These are phyloP conservation scores for Daucus carota DNA, from an alignment of 129 eudicot genomes.

Conservation along the genomic window DH1_v3.0 NC_030382.2:44296501-44297000, in stretches of 20 bases:
- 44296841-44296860: conserved; percentile 31
- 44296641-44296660: not conserved
- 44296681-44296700: conserved; percentile 3
- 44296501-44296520: not conserved
- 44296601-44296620: conserved; percentile 9
- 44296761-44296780: not conserved
- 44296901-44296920: conserved; percentile 4
- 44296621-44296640: not conserved
- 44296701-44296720: not conserved
- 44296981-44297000: not conserved
- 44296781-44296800: conserved; percentile 11
- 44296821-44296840: not conserved
- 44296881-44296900: conserved; percentile 44
- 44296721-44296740: not conserved
- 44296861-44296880: conserved; percentile 38
- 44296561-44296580: not conserved
- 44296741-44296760: conserved; percentile 3
- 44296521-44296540: not conserved
- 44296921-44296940: not conserved
- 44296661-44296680: conserved; percentile 1
- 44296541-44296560: not conserved
- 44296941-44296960: conserved; percentile 12
- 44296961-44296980: conserved; percentile 17
- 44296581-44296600: conserved; percentile 8
- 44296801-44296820: not conserved